These are phyloP conservation scores for Ophiostoma angusticollis DNA, from an alignment of 2,329 filamentous ascomycete species.

Conservation along the genomic window DNA sequence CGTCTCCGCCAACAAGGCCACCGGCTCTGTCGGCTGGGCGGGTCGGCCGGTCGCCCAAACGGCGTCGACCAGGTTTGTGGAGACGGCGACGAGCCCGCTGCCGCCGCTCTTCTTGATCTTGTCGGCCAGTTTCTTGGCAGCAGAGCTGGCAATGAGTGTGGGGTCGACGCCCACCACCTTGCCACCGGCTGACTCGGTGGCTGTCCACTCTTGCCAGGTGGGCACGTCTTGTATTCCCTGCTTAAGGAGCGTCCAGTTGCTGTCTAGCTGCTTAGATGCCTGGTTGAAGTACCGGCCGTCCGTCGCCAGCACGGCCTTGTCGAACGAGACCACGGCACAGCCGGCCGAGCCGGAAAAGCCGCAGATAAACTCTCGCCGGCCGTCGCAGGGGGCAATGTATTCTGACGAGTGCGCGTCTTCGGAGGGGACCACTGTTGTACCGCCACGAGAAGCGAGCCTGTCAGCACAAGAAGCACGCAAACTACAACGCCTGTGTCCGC, in stretches of 20 bases:
- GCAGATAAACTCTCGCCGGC: constrained; percentile 76
- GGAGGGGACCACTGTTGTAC: constrained; percentile 66
- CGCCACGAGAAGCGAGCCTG: background rate
- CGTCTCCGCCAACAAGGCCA: constrained; percentile 57
- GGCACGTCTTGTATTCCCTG: constrained; percentile 87
- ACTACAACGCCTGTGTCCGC: too few species aligned
- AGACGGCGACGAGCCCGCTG: constrained; percentile 58
- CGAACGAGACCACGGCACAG: constrained; percentile 74
- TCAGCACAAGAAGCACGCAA: too few species aligned
- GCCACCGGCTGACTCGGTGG: constrained; percentile 72
- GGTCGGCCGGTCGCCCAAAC: constrained; percentile 76
- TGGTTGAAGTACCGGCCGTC: constrained; percentile 98
- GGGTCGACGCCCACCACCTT: constrained; percentile 88
- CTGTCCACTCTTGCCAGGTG: constrained; percentile 94
- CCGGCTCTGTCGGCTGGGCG: constrained; percentile 58
- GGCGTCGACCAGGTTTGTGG: constrained; percentile 75
- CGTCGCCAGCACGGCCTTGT: constrained; percentile 81
- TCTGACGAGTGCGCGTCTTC: constrained; percentile 97
- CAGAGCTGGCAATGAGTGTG: constrained; percentile 59
- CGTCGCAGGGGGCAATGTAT: constrained; percentile 95
- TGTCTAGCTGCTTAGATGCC: constrained; percentile 77
- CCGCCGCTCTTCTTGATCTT: constrained; percentile 82
- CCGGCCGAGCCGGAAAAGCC: constrained; percentile 94
- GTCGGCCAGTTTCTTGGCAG: constrained; percentile 59
- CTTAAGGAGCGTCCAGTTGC: constrained; percentile 85